A percentile compares a stretch with the other conserved stretches of the same genome.
phyloP scores from a whole-genome alignment of 768 basidiomycete genomes.

The Russula sp. region DNA sequence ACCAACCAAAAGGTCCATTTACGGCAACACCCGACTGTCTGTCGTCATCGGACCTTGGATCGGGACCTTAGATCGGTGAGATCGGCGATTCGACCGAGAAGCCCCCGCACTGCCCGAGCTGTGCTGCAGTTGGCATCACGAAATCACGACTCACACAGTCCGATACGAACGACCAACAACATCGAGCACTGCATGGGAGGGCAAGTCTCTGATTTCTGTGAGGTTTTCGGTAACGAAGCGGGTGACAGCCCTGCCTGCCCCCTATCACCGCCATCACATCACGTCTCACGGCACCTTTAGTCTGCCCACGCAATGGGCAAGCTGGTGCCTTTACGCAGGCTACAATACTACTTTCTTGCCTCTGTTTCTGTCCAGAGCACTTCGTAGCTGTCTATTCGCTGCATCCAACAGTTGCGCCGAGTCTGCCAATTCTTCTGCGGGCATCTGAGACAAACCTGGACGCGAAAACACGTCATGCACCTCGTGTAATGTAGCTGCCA shows the following conservation, averaged over 20 bases:
- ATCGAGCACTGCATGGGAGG: too few species aligned
- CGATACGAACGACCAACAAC: too few species aligned
- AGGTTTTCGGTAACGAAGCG: too few species aligned
- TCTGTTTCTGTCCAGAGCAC: not conserved
- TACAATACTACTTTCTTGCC: not conserved
- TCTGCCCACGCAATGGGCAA: not conserved
- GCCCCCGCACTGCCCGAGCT: too few species aligned
- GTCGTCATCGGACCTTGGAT: too few species aligned
- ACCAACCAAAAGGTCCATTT: not conserved
- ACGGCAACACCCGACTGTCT: not conserved
- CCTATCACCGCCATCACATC: not conserved
- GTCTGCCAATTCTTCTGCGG: not conserved
- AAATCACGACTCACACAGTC: too few species aligned
- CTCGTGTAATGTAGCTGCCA: not conserved
- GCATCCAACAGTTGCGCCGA: not conserved
- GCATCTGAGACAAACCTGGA: constrained; percentile 2
- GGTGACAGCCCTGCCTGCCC: not conserved
- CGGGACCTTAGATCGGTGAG: too few species aligned
- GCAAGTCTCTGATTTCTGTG: too few species aligned
- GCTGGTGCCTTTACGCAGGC: not conserved
- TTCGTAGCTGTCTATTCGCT: not conserved
- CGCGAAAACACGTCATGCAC: constrained; percentile 2
- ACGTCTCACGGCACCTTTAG: not conserved
- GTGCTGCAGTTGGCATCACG: too few species aligned
- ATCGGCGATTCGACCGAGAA: too few species aligned